A percentile compares a stretch with the other conserved stretches of the same genome.
These are phyloP conservation scores for Saccharomycopsis capsularis DNA, from an alignment of 805 yeast genomes.

Conservation along the genomic window DNA sequence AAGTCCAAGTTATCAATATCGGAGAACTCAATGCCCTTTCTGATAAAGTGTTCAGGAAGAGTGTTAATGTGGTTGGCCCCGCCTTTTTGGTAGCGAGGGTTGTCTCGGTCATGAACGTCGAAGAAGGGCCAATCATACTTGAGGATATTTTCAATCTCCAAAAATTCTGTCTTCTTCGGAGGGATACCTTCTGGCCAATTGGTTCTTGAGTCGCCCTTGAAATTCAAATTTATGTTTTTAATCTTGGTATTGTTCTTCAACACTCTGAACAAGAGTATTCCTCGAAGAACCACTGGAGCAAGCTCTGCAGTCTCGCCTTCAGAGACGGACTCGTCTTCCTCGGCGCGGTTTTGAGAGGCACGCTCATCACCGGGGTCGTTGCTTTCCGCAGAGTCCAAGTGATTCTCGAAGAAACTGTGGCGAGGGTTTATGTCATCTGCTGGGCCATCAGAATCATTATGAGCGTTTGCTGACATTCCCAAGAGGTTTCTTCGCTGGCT, in stretches of 20 bases:
- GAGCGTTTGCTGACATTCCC: background rate
- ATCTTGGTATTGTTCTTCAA: conserved; percentile 60
- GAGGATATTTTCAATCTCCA: conserved; percentile 59
- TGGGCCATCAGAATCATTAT: conserved; percentile 1
- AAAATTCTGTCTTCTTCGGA: conserved; percentile 63
- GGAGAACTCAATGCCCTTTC: conserved; percentile 23
- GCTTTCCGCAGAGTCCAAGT: background rate
- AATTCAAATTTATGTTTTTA: conserved; percentile 51
- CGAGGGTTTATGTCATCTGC: conserved; percentile 8
- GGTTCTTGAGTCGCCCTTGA: conserved; percentile 67
- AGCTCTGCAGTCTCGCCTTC: background rate
- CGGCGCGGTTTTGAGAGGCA: background rate
- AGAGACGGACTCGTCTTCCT: background rate
- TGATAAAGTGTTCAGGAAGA: conserved; percentile 11
- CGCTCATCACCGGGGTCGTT: background rate
- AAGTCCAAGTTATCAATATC: conserved; percentile 24
- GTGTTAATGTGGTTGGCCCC: conserved; percentile 37
- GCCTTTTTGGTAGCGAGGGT: conserved; percentile 24
- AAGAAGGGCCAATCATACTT: conserved; percentile 91
- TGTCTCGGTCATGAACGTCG: conserved; percentile 33
- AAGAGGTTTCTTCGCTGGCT: conserved; percentile 12
- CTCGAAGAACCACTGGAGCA: conserved; percentile 77
- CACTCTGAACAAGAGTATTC: conserved; percentile 64
- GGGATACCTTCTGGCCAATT: conserved; percentile 99
- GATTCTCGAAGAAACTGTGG: background rate